These are phyloP conservation scores for Colletotrichum sp. DNA, from an alignment of 2,329 filamentous ascomycete genomes.

Conservation along the genomic window DNA sequence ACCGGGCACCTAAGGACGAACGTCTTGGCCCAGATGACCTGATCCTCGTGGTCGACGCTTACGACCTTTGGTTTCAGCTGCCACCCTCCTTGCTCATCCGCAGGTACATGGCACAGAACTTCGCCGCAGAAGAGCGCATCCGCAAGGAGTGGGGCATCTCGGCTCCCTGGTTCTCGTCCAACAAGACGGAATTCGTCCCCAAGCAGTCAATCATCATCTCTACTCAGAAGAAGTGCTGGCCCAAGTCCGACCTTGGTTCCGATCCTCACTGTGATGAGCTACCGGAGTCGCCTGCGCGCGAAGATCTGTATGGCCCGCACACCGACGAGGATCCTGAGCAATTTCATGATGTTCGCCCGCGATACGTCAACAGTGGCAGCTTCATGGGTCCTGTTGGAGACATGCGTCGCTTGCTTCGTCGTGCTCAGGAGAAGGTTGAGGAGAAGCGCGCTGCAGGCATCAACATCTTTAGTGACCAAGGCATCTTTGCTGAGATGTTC, in stretches of 20 bases:
- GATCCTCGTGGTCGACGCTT: constrained; percentile 39
- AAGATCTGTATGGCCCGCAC: constrained; percentile 27
- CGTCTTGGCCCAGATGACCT: constrained; percentile 31
- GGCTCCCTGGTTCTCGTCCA: background rate
- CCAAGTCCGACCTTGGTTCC: constrained; percentile 16
- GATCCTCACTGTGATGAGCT: constrained; percentile 28
- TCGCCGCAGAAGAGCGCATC: constrained; percentile 34
- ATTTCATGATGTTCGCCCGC: constrained; percentile 27
- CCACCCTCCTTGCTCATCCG: constrained; percentile 39
- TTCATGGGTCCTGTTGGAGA: constrained; percentile 33
- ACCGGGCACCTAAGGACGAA: constrained; percentile 5
- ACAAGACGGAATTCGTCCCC: constrained; percentile 25
- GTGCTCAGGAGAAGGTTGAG: constrained; percentile 27
- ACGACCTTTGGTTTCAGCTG: constrained; percentile 45
- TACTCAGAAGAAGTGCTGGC: constrained; percentile 28
- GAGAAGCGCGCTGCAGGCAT: constrained; percentile 11
- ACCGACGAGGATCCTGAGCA: constrained; percentile 22
- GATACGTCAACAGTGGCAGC: constrained; percentile 34
- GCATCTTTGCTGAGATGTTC: constrained; percentile 34
- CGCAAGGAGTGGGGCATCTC: constrained; percentile 27
- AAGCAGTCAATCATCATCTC: constrained; percentile 28
- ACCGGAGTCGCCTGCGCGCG: constrained; percentile 25
- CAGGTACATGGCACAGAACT: constrained; percentile 38
- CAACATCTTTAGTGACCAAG: constrained; percentile 33
- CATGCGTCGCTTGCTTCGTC: constrained; percentile 28